Evolutionary conservation across 257 asterid species (phyloP), one percentile per base, ranked within the genome.

Genomic region (Gentiana macrophylla): DNA sequence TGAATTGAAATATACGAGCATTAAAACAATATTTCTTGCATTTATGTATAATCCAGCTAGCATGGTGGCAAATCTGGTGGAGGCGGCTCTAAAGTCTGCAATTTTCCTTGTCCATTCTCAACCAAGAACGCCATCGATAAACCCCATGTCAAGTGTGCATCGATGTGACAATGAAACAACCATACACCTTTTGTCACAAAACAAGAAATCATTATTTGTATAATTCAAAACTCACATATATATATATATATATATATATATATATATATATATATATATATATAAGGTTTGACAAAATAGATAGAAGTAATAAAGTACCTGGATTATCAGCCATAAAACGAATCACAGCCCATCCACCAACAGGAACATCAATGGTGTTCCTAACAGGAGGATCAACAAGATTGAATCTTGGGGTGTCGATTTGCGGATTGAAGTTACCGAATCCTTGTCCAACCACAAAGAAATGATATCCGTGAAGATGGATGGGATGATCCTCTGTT

Each of bases 111-210:
- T 6, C 93, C 93, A 57, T 80, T 78, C 61, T 72, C 88, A 41
- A 83, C 93, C 49, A 83, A 8, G 71, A 83, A 83, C 5, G 73
- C 36, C 81, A 67, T 80, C 0, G 32, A 82, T 56, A 83, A 65
- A 2, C 93, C 93, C 93, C 88, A 80, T 1, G 76, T 54, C 1
- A 83, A 73, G 64, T 83, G 93, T 8, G 88, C 67, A 68, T 83
- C 93, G 60, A 80, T 80, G 84, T 83, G 93, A 57, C 93, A 83
- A 41, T 83, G 93, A 36, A 83, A 43, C 52, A 83, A 35, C 88
- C 93, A 83, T 50, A 80, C 84, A 35, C 93, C 93, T 80, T 79
- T 43, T 13, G 5, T 1, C 0, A 50, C 35, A 33, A 43, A 51
- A 37, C 0, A 49, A 6, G 8, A 54, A 12, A 33, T 46, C 33